Evolutionary conservation across 306 rosid genomes (phyloP), one percentile per base, ranked within the genome.

Genomic region (Gleditsia sinensis): DNA sequence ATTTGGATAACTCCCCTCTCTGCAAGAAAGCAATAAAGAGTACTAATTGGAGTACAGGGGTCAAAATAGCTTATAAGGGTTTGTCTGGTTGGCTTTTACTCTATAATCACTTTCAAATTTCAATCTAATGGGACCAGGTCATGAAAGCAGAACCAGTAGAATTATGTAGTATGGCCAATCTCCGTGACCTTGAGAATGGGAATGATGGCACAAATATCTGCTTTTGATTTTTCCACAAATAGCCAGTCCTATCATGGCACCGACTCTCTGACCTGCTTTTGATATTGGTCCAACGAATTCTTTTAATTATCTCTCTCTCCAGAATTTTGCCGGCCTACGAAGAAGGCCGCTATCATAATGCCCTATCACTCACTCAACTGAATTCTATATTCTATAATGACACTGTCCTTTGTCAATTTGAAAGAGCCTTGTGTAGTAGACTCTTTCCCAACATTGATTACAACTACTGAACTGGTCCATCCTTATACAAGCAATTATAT

Each of bases 21-120:
- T n/a, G n/a, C n/a, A n/a, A n/a, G n/a, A n/a, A n/a, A n/a, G n/a
- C n/a, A n/a, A n/a, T n/a, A n/a, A n/a, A n/a, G n/a, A n/a, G n/a
- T n/a, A 54, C 19, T 66, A 66, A 54, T 67, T 67, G 46, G 55
- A 25, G 56, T 16, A 28, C 40, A 14, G 23, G 49, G 42, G 43
- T 62, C 25, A 45, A 71, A 62, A 43, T n/a, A 13, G 24, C 63
- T 45, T 72, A 46, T 73, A 7, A 37, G 54, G 54, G 28, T 21
- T 21, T 40, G 45, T 68, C 14, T 80, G 71, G 12, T 19, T 73
- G 65, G 64, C n/a, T 66, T 72, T 34, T 20, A 28, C 9, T n/a
- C n/a, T n/a, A n/a, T n/a, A 30, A 64, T 27, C 56, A 30, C 17
- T 13, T 40, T 3, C 12, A 3, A 40, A 4, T 43, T 0, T 28